Base-by-base conservation (phyloP, 345 rosid species). In the Draba incana region DNA sequence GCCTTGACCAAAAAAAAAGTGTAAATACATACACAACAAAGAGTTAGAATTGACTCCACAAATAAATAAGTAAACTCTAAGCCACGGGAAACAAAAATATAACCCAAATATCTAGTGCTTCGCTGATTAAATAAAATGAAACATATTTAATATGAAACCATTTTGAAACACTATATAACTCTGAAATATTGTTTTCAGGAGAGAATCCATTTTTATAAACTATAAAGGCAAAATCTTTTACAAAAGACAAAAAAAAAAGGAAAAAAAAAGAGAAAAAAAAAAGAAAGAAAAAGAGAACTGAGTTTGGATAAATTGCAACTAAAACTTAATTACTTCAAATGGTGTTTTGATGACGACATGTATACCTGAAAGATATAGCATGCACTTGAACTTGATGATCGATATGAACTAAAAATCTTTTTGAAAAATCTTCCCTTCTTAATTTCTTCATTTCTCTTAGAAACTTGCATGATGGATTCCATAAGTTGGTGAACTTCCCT, bases 391-490 rank as follows among this genome's bases (percentile, higher is more conserved):
- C 8, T 33, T 33, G 37, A 6, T 33, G 37, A 6, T 33, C 37
- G 77, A 74, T 20, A 20, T 74, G 72, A 58, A 49, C 57, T 47
- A 25, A 47, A 62, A 16, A 3, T 2, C 23, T 37, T 70, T 25
- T 70, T 62, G 4, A 14, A 28, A 61, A 23, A 23, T 6, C 3
- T 68, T 46, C 25, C 38, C 28, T 14, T 44, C 2, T 4, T 20
- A 20, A 20, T 20, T 65, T 65, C 16, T 42, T 31, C 31, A 54
- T 50, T 46, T 15, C 20, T 2, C 56, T 68, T 70, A 65, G 72
- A 70, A 76, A 59, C 63, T 76, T 31, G 68, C 72, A 52, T 76
- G 79, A 70, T 70, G 75, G 55, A 76, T 58, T 64, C 72, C 75
- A 70, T 70, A 70, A 15, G 72, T 67, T 51, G 80, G 75, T 57